Conservation (phyloP, 345 rosid species). For the Bruguiera parviflora region DNA sequence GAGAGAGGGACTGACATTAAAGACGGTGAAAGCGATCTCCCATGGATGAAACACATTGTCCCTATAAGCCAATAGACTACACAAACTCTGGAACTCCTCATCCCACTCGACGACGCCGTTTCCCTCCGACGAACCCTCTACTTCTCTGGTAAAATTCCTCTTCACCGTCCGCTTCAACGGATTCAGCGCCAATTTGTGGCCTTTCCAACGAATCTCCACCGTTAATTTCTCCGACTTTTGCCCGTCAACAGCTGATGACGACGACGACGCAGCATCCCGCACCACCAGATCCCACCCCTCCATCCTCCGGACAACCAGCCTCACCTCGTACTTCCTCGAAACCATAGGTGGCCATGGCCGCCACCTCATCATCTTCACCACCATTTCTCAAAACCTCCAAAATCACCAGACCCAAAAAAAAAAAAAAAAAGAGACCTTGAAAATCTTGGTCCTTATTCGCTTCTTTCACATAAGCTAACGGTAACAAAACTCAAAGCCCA, state of each 20-base stretch:
- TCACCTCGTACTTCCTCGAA: constrained; percentile 74
- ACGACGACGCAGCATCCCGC: constrained; percentile 21
- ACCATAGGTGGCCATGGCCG: constrained; percentile 87
- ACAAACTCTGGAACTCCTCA: constrained; percentile 72
- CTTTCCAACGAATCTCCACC: constrained; percentile 96
- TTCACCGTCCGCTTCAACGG: constrained; percentile 69
- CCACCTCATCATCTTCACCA: constrained; percentile 99
- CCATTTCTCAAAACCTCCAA: constrained; percentile 43
- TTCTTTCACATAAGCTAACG: no score
- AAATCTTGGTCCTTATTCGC: no score
- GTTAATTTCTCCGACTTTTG: constrained; percentile 38
- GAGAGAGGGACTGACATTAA: constrained; percentile 53
- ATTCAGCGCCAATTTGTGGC: constrained; percentile 76
- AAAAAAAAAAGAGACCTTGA: not conserved
- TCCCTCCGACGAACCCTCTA: constrained; percentile 27
- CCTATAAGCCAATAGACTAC: constrained; percentile 65
- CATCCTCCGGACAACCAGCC: constrained; percentile 52
- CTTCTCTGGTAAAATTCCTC: constrained; percentile 80
- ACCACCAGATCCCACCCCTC: constrained; percentile 77
- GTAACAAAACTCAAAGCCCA: no score
- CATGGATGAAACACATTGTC: constrained; percentile 79
- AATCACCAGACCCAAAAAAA: not conserved
- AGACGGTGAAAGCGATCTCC: constrained; percentile 87
- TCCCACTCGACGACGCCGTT: constrained; percentile 69
- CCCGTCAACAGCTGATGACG: constrained; percentile 18